A percentile compares a stretch with the other conserved stretches of the same genome.
These are phyloP conservation scores for Pugionium cornutum DNA, from an alignment of 345 rosid species.

Conservation along the genomic window DNA sequence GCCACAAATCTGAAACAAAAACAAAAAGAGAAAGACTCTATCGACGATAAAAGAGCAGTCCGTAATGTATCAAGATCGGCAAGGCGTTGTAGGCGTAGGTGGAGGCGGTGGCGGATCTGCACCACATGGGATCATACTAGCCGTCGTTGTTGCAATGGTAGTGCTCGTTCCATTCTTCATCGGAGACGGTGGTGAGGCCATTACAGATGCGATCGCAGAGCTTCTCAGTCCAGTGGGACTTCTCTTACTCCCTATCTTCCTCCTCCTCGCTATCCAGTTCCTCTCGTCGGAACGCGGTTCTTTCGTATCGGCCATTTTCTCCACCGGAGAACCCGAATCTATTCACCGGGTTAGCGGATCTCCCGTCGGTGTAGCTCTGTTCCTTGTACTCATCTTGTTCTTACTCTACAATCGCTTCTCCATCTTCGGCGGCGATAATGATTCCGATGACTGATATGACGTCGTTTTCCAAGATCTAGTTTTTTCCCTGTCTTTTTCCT, in stretches of 20 bases:
- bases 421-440: slow-evolving; percentile 78
- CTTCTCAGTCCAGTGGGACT: slow-evolving; percentile 79
- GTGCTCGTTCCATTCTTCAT: slow-evolving; percentile 64
- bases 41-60: background rate
- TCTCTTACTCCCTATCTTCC: slow-evolving; percentile 65
- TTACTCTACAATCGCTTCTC: slow-evolving; percentile 72
- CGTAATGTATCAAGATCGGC: slow-evolving; percentile 40
- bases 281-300: slow-evolving; percentile 83
- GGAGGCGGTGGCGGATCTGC: slow-evolving; percentile 53
- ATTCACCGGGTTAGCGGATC: slow-evolving; percentile 76
- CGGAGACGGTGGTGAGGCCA: slow-evolving; percentile 81
- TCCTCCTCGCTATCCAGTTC: slow-evolving; percentile 77
- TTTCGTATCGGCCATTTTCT: slow-evolving; percentile 54
- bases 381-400: slow-evolving; percentile 60
- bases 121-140: slow-evolving; percentile 75
- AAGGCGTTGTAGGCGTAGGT: slow-evolving; percentile 36
- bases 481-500: slow-evolving; percentile 3
- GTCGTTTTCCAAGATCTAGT: slow-evolving; percentile 36
- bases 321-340: slow-evolving; percentile 65
- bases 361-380: slow-evolving; percentile 70
- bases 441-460: slow-evolving; percentile 44
- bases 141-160: slow-evolving; percentile 61
- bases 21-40: background rate
- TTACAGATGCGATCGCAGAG: slow-evolving; percentile 72
- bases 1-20: background rate